Percentiles rank a stretch among this genome's conserved stretches.
Conservation (phyloP, 805 yeast genomes). For the Brettanomyces custersianus region DNA sequence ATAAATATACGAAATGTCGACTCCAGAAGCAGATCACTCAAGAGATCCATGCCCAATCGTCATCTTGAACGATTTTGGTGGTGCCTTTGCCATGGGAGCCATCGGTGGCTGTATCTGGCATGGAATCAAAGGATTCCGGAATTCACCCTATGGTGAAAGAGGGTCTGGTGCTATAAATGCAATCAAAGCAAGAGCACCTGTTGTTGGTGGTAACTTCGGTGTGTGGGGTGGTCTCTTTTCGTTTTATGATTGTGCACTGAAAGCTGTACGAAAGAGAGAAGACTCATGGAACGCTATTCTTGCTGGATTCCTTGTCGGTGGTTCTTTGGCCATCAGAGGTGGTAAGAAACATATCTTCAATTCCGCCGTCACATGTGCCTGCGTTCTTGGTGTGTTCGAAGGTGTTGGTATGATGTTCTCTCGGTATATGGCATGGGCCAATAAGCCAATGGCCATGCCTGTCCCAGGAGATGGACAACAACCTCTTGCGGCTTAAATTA, state of each 20-base stretch:
- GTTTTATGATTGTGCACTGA: slow-evolving; percentile 90
- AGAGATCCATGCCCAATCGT: slow-evolving; percentile 99
- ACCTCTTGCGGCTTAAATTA: slow-evolving; percentile 1
- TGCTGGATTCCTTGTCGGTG: slow-evolving; percentile 98
- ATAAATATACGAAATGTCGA: slow-evolving; percentile 61
- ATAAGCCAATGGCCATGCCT: slow-evolving; percentile 60
- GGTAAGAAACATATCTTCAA: slow-evolving; percentile 96
- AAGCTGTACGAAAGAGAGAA: slow-evolving; percentile 93
- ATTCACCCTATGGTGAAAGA: slow-evolving; percentile 96
- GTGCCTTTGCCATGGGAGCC: slow-evolving; percentile 98
- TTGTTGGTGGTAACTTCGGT: slow-evolving; percentile 97
- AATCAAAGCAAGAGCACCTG: slow-evolving; percentile 94
- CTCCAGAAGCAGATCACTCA: slow-evolving; percentile 74
- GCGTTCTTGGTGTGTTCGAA: slow-evolving; percentile 91
- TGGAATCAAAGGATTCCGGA: slow-evolving; percentile 97
- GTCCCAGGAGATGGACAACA: slow-evolving; percentile 30
- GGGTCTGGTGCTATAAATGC: slow-evolving; percentile 83
- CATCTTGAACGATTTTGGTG: slow-evolving; percentile 94
- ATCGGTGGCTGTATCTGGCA: slow-evolving; percentile 99
- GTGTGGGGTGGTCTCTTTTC: slow-evolving; percentile 99
- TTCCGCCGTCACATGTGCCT: slow-evolving; percentile 95
- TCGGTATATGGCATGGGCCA: slow-evolving; percentile 78
- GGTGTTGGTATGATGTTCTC: slow-evolving; percentile 97
- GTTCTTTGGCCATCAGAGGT: slow-evolving; percentile 95
- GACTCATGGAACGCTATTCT: slow-evolving; percentile 98